phyloP scores from a whole-genome alignment of 164 flowering plant species.

The Aristolochia fimbriata region DNA sequence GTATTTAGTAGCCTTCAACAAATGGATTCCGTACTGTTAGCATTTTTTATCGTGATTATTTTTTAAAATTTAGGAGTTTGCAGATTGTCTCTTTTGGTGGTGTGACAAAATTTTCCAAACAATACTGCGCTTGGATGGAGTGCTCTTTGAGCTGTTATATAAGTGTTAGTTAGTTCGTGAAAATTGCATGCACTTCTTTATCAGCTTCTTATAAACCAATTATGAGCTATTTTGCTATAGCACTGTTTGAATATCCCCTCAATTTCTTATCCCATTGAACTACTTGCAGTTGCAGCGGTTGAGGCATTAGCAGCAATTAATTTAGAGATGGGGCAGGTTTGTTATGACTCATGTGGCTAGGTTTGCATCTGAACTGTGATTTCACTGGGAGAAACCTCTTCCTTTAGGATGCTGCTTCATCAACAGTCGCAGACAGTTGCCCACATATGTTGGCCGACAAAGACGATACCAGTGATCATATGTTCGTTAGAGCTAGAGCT shows the following conservation, averaged over 20 bases:
- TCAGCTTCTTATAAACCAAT: background rate
- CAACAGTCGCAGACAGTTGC: conserved; percentile 56
- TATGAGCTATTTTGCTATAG: background rate
- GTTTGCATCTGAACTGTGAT: conserved; percentile 1
- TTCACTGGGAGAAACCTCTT: background rate
- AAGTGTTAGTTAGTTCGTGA: no score
- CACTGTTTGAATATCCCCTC: background rate
- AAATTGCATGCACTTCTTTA: background rate
- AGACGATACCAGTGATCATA: conserved; percentile 16
- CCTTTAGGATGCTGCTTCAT: conserved; percentile 71
- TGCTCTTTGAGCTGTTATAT: no score
- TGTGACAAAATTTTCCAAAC: no score
- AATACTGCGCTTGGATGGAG: no score
- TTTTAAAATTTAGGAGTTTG: no score
- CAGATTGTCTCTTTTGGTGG: no score
- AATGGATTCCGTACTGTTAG: no score
- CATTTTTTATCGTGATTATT: no score
- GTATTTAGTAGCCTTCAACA: no score
- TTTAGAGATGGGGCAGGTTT: conserved; percentile 54
- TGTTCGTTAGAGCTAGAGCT: conserved; percentile 46
- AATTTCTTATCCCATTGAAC: background rate
- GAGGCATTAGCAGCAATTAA: conserved; percentile 71
- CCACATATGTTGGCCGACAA: conserved; percentile 27
- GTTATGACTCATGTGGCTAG: conserved; percentile 2
- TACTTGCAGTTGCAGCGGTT: conserved; percentile 56